phyloP scores from a whole-genome alignment of 1,284 basidiomycete species.

The Phylloboletellus chloephorus region DNA sequence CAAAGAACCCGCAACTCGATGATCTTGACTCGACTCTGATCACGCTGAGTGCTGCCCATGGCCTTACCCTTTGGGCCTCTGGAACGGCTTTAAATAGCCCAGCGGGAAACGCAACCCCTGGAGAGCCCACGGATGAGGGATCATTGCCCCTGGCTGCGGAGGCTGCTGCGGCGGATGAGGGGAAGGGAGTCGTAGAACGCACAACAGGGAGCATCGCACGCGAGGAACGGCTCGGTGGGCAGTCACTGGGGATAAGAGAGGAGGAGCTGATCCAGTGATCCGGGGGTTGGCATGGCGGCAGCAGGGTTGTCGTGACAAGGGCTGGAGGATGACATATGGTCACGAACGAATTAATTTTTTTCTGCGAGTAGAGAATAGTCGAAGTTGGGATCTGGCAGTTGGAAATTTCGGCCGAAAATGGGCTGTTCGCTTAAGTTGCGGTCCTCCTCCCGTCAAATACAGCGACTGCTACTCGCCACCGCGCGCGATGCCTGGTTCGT shows the following conservation, averaged over 20 bases:
- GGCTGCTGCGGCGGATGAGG: not conserved
- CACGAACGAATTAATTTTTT: not conserved
- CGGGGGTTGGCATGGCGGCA: no score
- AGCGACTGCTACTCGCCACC: slow-evolving; percentile 1
- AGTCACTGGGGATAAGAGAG: slow-evolving; percentile 12
- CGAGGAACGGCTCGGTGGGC: slow-evolving; percentile 1
- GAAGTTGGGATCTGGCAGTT: no score
- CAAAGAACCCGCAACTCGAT: slow-evolving; percentile 31
- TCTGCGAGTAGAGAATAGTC: no score
- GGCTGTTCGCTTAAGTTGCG: slow-evolving; percentile 24
- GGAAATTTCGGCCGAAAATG: no score
- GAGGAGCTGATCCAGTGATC: slow-evolving; percentile 25
- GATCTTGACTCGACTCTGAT: slow-evolving; percentile 40
- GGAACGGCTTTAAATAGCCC: slow-evolving; percentile 2
- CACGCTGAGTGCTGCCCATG: slow-evolving; percentile 39
- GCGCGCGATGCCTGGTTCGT: slow-evolving; percentile 23
- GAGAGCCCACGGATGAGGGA: not conserved
- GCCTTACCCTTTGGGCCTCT: slow-evolving; percentile 40
- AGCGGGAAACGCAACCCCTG: slow-evolving; percentile 2
- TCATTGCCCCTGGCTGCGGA: not conserved
- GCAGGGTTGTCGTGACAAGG: no score
- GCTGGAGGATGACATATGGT: no score
- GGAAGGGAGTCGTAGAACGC: not conserved
- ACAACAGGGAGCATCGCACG: not conserved
- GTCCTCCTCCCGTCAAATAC: slow-evolving; percentile 7